Evolutionary conservation across 202 grass and related monocot genomes (phyloP), one percentile per base, ranked within the genome.

Genomic region (Saccharum hybrid): DNA sequence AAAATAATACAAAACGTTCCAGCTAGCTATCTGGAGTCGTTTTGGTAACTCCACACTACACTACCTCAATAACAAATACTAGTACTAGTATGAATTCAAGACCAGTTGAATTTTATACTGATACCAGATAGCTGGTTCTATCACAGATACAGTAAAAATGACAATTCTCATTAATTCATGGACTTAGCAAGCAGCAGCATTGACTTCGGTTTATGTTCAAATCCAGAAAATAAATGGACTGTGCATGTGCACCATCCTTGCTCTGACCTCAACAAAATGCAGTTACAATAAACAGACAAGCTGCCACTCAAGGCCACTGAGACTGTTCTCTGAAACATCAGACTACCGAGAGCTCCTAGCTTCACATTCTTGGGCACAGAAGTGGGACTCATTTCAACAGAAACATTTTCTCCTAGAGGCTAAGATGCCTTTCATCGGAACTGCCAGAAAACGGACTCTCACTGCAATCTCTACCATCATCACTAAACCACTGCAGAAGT

Each of bases 401-500:
- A 34, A 67, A n/a, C 15, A 46, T 30, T 59, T 67, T 21, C 49
- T 49, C 48, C 72, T 66, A 57, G 13, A 31, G 7, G 39, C 46
- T 72, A 75, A 34, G 34, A 38, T 8, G n/a, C 4, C 7, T 42
- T 40, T 7, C 22, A 69, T 61, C 63, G 61, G 48, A 71, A 62
- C 14, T 9, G 10, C n/a, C 37, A 68, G n/a, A 41, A 84, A 68
- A 74, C 28, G 28, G 63, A 19, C 72, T 76, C 48, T 34, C 23
- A 34, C 37, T 68, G 22, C 37, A 74, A 21, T 18, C 59, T 22
- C 63, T 15, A 67, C 23, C 82, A 75, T 41, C 71, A 40, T 71
- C 43, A 76, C 54, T 39, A 48, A 64, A 79, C 36, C 40, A 69
- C 81, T 64, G 31, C 28, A 75, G 62, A 81, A 76, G 65, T 83